Percentiles rank a stretch among this genome's conserved stretches.
phyloP scores from a whole-genome alignment of 1,284 basidiomycete genomes.

The Leucoagaricus sp. region DNA sequence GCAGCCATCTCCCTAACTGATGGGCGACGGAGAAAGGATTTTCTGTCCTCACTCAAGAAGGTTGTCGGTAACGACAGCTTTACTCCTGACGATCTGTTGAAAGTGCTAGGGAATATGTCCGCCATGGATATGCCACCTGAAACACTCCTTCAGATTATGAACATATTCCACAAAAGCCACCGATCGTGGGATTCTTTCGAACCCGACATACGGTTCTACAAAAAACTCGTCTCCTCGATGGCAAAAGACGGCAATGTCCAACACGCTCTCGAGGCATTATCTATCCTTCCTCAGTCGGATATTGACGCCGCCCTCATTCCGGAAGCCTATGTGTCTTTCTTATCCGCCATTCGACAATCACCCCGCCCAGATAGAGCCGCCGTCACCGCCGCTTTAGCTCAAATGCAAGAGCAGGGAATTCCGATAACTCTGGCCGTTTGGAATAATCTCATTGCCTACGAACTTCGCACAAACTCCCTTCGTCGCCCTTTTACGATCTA shows the following conservation, averaged over 20 bases:
- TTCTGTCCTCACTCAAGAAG: not conserved
- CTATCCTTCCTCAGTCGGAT: slow-evolving; percentile 18
- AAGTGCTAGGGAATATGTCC: slow-evolving; percentile 37
- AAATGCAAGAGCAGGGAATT: slow-evolving; percentile 37
- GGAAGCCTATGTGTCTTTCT: slow-evolving; percentile 39
- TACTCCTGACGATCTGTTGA: slow-evolving; percentile 34
- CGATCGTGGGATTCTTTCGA: slow-evolving; percentile 33
- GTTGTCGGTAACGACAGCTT: slow-evolving; percentile 23
- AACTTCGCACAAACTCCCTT: slow-evolving; percentile 33
- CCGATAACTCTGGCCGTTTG: not conserved
- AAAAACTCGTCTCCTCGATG: slow-evolving; percentile 38
- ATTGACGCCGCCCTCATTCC: not conserved
- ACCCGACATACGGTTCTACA: slow-evolving; percentile 13
- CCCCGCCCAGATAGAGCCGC: slow-evolving; percentile 29
- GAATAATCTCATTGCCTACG: slow-evolving; percentile 46
- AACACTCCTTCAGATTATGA: slow-evolving; percentile 29
- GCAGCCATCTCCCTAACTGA: slow-evolving; percentile 29
- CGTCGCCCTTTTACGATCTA: slow-evolving; percentile 47
- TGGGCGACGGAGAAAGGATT: slow-evolving; percentile 14
- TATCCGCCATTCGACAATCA: slow-evolving; percentile 36
- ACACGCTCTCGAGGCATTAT: slow-evolving; percentile 33
- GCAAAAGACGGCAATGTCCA: slow-evolving; percentile 34
- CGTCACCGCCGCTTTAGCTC: slow-evolving; percentile 37
- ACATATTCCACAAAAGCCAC: slow-evolving; percentile 31
- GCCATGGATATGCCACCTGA: not conserved